Evolutionary conservation across 257 asterid genomes (phyloP).

Genomic region (Catharanthus roseus): DNA sequence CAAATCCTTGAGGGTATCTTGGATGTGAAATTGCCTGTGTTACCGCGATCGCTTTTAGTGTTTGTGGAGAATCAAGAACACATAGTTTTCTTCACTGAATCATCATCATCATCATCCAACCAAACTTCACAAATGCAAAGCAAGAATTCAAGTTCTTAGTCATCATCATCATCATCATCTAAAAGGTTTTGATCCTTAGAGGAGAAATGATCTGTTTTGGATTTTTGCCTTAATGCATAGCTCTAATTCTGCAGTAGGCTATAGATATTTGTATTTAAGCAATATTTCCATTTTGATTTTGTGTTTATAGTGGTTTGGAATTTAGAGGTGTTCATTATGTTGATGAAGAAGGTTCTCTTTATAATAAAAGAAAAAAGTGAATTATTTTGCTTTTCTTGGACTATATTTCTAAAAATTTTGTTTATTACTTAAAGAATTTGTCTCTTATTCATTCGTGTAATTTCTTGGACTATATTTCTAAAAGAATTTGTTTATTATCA

Average conservation of each 20-base stretch:
- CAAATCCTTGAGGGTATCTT: conserved; percentile 45
- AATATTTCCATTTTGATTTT: neutral
- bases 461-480: too few species aligned
- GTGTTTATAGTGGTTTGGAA: neutral
- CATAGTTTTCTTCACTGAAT: conserved; percentile 58
- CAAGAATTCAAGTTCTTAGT: conserved; percentile 33
- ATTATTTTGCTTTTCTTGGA: too few species aligned
- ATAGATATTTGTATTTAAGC: neutral
- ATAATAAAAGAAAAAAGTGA: too few species aligned
- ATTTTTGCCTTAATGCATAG: neutral
- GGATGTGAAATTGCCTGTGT: conserved; percentile 40
- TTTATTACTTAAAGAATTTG: too few species aligned
- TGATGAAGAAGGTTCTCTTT: too few species aligned
- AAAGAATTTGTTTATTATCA: too few species aligned
- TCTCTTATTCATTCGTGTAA: too few species aligned
- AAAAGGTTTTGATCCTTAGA: conserved; percentile 7
- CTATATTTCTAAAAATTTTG: too few species aligned
- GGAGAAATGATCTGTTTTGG: neutral
- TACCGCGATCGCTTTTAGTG: conserved; percentile 42
- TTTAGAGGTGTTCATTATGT: neutral
- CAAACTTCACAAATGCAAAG: conserved; percentile 45
- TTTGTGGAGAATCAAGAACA: conserved; percentile 37
- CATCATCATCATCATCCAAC: conserved; percentile 51
- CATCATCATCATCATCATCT: conserved; percentile 19
- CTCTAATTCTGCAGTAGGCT: neutral